Evolutionary conservation across 2,329 filamentous ascomycete genomes (phyloP).

Genomic region (Anthostomella pinea): DNA sequence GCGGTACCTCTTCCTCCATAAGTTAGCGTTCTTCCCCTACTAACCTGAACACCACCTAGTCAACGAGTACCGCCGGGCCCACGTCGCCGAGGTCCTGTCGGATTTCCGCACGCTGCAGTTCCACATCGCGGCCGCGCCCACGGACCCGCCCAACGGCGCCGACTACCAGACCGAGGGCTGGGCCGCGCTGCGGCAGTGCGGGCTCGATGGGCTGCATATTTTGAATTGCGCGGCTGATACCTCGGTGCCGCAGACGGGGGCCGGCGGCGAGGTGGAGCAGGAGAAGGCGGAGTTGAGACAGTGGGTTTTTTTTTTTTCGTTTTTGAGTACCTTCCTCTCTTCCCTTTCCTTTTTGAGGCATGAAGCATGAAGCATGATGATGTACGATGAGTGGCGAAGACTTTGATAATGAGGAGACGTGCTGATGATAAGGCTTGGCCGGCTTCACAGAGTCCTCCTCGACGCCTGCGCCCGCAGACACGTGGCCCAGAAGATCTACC

Average conservation of each 20-base stretch:
- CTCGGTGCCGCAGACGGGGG: conserved; percentile 49
- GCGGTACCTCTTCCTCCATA: conserved; percentile 7
- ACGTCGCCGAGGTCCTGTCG: conserved; percentile 60
- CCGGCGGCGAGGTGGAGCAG: conserved; percentile 58
- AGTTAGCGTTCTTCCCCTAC: conserved; percentile 22
- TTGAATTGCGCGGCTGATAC: conserved; percentile 63
- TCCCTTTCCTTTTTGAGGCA: too few relatives aligned
- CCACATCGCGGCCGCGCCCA: conserved; percentile 57
- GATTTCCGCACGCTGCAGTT: conserved; percentile 63
- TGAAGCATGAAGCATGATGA: too few relatives aligned
- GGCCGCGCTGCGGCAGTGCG: conserved; percentile 60
- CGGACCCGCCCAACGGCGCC: conserved; percentile 51
- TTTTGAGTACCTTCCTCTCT: too few relatives aligned
- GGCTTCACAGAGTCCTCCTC: conserved; percentile 48
- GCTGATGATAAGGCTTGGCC: too few relatives aligned
- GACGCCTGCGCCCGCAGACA: conserved; percentile 61
- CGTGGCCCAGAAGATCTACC: conserved; percentile 63
- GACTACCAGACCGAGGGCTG: conserved; percentile 65
- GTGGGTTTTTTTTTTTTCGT: too few relatives aligned
- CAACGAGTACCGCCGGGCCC: conserved; percentile 56
- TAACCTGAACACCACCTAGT: conserved; percentile 38
- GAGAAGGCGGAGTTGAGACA: conserved; percentile 61
- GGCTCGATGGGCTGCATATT: conserved; percentile 61
- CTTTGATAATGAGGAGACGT: too few relatives aligned
- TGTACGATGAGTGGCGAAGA: too few relatives aligned